phyloP scores from a whole-genome alignment of 2,329 filamentous ascomycete genomes.

The Gnomoniopsis sp. region DNA sequence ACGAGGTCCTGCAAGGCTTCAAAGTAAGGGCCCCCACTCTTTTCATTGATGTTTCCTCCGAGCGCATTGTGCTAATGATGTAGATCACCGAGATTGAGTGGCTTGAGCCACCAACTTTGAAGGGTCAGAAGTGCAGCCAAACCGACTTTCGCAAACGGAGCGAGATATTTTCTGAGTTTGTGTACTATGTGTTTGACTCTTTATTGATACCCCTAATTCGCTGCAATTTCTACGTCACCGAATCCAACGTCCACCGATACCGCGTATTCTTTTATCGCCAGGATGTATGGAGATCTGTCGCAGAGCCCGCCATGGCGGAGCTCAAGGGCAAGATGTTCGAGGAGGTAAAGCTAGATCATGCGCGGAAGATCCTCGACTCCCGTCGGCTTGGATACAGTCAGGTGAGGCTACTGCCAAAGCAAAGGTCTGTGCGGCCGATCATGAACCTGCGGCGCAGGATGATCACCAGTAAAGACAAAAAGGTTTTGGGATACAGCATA shows the following conservation, averaged over 20 bases:
- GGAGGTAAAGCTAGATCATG: constrained; percentile 60
- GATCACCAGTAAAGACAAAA: constrained; percentile 46
- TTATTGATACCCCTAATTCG: constrained; percentile 82
- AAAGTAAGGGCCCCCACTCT: constrained; percentile 52
- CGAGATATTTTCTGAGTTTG: constrained; percentile 77
- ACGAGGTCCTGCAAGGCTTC: constrained; percentile 72
- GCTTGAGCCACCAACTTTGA: constrained; percentile 58
- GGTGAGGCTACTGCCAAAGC: constrained; percentile 80
- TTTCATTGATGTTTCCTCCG: neutral
- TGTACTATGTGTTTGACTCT: constrained; percentile 94
- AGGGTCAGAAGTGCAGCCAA: constrained; percentile 56
- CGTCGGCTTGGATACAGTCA: constrained; percentile 72
- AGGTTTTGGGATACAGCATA: constrained; percentile 59
- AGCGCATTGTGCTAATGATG: neutral
- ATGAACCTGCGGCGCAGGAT: constrained; percentile 74
- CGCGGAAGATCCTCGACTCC: constrained; percentile 54
- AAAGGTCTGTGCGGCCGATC: constrained; percentile 72
- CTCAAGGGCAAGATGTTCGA: constrained; percentile 76
- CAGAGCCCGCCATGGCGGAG: constrained; percentile 65
- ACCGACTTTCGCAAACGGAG: constrained; percentile 72
- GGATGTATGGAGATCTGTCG: constrained; percentile 79
- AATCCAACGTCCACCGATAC: constrained; percentile 77
- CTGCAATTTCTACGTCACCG: constrained; percentile 90
- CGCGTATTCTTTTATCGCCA: constrained; percentile 91
- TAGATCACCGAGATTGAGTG: constrained; percentile 69